Evolutionary conservation across 2,329 filamentous ascomycete species (phyloP).

Genomic region (Colletotrichum phormii): DNA sequence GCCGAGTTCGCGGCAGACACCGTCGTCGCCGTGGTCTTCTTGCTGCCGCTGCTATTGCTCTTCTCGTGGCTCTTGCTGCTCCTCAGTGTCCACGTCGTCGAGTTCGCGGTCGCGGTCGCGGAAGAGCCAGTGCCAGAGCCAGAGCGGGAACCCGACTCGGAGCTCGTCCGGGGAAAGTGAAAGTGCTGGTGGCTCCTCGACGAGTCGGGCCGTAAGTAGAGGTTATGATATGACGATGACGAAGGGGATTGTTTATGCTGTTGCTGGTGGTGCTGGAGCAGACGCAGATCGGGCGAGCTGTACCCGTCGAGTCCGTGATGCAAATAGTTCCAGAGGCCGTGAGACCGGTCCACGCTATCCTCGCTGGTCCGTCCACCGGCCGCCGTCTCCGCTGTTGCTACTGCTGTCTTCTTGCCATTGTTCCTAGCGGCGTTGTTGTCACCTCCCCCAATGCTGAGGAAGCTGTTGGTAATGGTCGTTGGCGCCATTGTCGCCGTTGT

Average conservation of each 20-base stretch:
- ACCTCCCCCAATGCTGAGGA: constrained; percentile 2
- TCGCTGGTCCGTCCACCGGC: constrained; percentile 16
- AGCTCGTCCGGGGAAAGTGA: constrained; percentile 4
- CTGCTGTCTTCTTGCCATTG: constrained; percentile 14
- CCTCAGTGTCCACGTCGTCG: constrained; percentile 4
- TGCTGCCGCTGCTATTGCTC: constrained; percentile 28
- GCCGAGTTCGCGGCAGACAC: background rate
- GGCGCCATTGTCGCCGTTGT: constrained; percentile 33
- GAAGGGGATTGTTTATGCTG: background rate
- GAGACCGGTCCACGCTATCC: constrained; percentile 28
- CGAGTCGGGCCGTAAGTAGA: constrained; percentile 24
- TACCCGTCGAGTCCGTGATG: constrained; percentile 34
- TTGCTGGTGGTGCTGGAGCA: constrained; percentile 11
- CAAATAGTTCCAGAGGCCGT: constrained; percentile 33
- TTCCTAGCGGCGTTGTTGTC: constrained; percentile 12
- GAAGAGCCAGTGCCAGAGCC: background rate
- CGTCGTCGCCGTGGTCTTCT: constrained; percentile 13
- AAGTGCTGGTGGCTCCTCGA: constrained; percentile 20
- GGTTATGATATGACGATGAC: constrained; percentile 20
- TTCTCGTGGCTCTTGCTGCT: constrained; percentile 25
- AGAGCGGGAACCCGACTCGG: constrained; percentile 4
- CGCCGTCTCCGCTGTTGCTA: constrained; percentile 5
- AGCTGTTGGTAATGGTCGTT: constrained; percentile 3
- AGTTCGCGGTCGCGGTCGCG: background rate
- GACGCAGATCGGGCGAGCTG: constrained; percentile 27